Evolutionary conservation across 441 rosid genomes (phyloP), one percentile per base, ranked within the genome.

Genomic region (Viola pubescens): DNA sequence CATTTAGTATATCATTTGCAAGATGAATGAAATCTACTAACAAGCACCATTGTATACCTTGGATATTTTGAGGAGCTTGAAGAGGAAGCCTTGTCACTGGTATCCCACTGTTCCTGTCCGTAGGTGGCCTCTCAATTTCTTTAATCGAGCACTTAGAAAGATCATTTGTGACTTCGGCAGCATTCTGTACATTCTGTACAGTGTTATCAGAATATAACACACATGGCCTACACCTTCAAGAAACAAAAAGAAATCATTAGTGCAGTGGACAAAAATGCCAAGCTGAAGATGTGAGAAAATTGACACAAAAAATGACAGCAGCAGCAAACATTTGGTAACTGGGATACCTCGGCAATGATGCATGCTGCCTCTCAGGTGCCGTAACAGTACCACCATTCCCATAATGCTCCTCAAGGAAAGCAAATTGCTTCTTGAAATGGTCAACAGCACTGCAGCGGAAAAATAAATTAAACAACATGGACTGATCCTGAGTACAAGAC

Each of bases 401-500:
- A 61, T 88, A 88, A 72, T 88, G 95, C 78, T 91, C 96, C 78
- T 91, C 98, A 1, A 88, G 95, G 78, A 60, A 85, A 59, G 98
- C 92, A 82, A 91, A 91, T 61, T 91, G 98, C 81, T 91, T 91
- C 81, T 91, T 91, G 70, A 91, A 91, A 81, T 91, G 95, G 54
- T 91, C 98, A 58, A 91, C 96, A 9, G 98, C 98, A 77, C 98
- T 91, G 83, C 81, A 79, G 26, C 38, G 37, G 50, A 62, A 65
- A 53, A 58, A 54, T 54, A 9, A 8, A 38, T 14, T 4, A 3
- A 14, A 10, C n/a, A 5, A 38, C 0, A 54, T 34, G 3, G 48
- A 53, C 9, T 38, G 26, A 38, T 54, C 41, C 8, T 16, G 14
- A 12, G 10, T 42, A 5, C 37, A 54, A 59, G 26, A 42, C 19